phyloP scores from a whole-genome alignment of 1,139 yeast genomes.

The Debaryomyces nepalensis region DNA sequence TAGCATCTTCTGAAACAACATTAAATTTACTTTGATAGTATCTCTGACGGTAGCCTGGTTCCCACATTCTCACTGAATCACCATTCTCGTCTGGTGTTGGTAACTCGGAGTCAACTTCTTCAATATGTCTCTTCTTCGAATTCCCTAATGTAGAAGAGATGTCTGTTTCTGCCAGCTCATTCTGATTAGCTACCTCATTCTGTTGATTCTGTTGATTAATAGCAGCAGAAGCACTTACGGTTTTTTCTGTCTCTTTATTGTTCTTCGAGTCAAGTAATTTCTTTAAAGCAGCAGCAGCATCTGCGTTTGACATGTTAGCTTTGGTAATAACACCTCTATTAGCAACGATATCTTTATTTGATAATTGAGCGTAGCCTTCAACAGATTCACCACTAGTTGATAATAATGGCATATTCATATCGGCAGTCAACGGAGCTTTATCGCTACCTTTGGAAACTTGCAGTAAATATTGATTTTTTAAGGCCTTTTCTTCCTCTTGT shows the following conservation, averaged over 20 bases:
- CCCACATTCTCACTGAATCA: slow-evolving; percentile 76
- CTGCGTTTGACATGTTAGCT: slow-evolving; percentile 75
- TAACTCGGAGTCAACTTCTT: slow-evolving; percentile 21
- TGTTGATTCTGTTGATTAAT: slow-evolving; percentile 24
- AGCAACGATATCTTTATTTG: slow-evolving; percentile 74
- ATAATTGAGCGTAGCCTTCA: slow-evolving; percentile 64
- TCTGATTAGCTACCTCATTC: slow-evolving; percentile 21
- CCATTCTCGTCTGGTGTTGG: slow-evolving; percentile 35
- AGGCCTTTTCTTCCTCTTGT: slow-evolving; percentile 44
- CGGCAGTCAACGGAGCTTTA: slow-evolving; percentile 74
- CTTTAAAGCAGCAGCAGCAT: slow-evolving; percentile 70
- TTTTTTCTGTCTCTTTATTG: slow-evolving; percentile 21
- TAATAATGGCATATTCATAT: slow-evolving; percentile 76
- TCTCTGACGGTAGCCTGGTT: slow-evolving; percentile 83
- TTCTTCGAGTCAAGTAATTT: slow-evolving; percentile 42
- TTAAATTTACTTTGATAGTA: slow-evolving; percentile 81
- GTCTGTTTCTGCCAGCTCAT: too few species aligned
- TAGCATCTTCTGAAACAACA: slow-evolving; percentile 57
- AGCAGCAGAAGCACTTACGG: slow-evolving; percentile 44
- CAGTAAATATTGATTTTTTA: slow-evolving; percentile 39
- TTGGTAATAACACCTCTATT: slow-evolving; percentile 68
- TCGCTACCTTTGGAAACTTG: slow-evolving; percentile 67
- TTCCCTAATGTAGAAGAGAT: too few species aligned
- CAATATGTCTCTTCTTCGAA: slow-evolving; percentile 22
- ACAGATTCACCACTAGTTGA: slow-evolving; percentile 71